A percentile compares a stretch with the other conserved stretches of the same genome.
Conservation (phyloP, 1,139 yeast species). For the Sugiyamaella castrensis region DNA sequence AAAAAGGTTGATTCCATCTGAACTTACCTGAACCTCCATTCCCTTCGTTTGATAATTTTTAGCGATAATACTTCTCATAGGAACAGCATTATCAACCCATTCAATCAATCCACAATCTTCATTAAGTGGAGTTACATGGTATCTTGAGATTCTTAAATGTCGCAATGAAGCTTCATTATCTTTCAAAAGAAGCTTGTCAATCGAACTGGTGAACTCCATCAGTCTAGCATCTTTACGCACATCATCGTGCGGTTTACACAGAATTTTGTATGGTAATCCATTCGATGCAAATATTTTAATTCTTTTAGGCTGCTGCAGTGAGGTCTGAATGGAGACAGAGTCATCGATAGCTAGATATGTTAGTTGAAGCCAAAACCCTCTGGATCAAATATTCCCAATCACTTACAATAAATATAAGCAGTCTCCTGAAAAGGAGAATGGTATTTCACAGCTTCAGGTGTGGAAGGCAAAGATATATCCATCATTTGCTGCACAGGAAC, state of each 20-base stretch:
- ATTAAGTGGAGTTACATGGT: slow-evolving; percentile 84
- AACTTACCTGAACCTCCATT: slow-evolving; percentile 33
- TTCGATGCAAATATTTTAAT: slow-evolving; percentile 75
- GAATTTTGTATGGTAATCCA: slow-evolving; percentile 63
- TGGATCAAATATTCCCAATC: slow-evolving; percentile 31
- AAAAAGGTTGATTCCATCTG: background rate
- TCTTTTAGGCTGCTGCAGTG: slow-evolving; percentile 85
- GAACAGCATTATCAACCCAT: slow-evolving; percentile 82
- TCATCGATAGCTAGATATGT: slow-evolving; percentile 46
- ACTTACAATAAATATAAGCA: slow-evolving; percentile 46
- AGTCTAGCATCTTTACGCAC: slow-evolving; percentile 92
- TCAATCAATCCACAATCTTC: slow-evolving; percentile 90
- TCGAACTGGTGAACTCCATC: slow-evolving; percentile 87
- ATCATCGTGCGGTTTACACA: slow-evolving; percentile 87
- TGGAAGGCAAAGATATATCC: slow-evolving; percentile 60
- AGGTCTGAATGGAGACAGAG: slow-evolving; percentile 63
- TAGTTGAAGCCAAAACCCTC: background rate
- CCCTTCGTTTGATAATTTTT: slow-evolving; percentile 42
- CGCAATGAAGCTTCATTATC: slow-evolving; percentile 75
- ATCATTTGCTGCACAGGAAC: slow-evolving; percentile 79
- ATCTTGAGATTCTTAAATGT: slow-evolving; percentile 67
- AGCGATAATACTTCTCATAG: slow-evolving; percentile 67
- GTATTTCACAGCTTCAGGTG: slow-evolving; percentile 43
- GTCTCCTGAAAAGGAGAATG: slow-evolving; percentile 52
- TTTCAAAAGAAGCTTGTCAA: slow-evolving; percentile 65